Conservation (phyloP, 257 asterid species). For the Paraleonurus japonicus region DNA sequence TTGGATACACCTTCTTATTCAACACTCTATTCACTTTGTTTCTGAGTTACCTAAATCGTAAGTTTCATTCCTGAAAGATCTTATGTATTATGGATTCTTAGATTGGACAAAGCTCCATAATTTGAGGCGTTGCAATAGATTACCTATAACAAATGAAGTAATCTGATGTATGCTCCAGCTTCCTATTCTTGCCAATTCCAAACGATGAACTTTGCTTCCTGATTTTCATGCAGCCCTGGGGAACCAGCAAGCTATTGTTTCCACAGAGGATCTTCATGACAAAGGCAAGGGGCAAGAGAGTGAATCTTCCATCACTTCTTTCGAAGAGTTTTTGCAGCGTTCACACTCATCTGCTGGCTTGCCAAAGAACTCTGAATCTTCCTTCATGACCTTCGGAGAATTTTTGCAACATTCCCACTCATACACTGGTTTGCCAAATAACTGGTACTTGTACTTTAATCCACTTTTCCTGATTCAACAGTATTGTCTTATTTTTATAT, state of each 20-base stretch:
- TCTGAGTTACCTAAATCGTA: conserved; percentile 72
- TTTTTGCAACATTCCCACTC: conserved; percentile 57
- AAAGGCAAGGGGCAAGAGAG: conserved; percentile 38
- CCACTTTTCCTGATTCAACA: conserved; percentile 11
- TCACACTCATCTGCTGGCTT: conserved; percentile 59
- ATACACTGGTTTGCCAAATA: conserved; percentile 40
- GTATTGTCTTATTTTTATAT: conserved; percentile 17
- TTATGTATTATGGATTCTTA: neutral
- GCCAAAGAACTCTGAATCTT: conserved; percentile 22
- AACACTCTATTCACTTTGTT: conserved; percentile 50
- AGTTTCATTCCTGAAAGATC: conserved; percentile 38
- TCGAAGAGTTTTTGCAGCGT: conserved; percentile 59
- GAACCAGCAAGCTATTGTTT: conserved; percentile 52
- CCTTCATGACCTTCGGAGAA: conserved; percentile 38
- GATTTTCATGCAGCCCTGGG: conserved; percentile 62
- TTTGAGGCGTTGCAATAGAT: neutral
- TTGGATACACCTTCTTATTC: conserved; percentile 56
- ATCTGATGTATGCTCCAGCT: neutral
- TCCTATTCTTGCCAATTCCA: conserved; percentile 4
- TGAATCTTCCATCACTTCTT: conserved; percentile 36
- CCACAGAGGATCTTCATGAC: conserved; percentile 37
- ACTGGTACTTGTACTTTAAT: conserved; percentile 1
- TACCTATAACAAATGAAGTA: neutral
- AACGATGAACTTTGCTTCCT: neutral
- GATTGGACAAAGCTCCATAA: conserved; percentile 21